phyloP scores from a whole-genome alignment of 2,329 filamentous ascomycete species.

The Lachnellula arida region DNA sequence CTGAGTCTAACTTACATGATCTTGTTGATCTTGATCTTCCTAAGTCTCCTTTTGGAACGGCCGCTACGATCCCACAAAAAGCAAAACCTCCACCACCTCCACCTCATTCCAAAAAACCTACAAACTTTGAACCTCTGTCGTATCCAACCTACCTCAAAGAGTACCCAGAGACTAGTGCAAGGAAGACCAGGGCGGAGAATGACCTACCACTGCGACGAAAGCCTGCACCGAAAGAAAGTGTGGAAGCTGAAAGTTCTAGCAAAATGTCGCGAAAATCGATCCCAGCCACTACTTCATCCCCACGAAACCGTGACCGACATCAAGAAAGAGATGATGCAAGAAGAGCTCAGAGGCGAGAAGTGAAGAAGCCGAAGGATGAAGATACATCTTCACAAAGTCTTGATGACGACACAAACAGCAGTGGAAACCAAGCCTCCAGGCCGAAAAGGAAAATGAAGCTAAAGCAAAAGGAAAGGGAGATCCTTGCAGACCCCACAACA shows the following conservation, averaged over 20 bases:
- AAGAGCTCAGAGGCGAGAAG: constrained; percentile 19
- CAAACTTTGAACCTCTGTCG: constrained; percentile 36
- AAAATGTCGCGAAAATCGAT: constrained; percentile 32
- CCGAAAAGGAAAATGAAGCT: constrained; percentile 26
- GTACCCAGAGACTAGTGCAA: constrained; percentile 31
- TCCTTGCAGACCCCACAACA: constrained; percentile 35
- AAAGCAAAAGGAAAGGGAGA: constrained; percentile 32
- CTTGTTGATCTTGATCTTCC: constrained; percentile 22
- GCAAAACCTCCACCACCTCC: constrained; percentile 29
- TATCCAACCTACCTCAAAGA: constrained; percentile 35
- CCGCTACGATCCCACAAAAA: constrained; percentile 19
- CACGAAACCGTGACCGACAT: constrained; percentile 28
- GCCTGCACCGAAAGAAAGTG: constrained; percentile 12
- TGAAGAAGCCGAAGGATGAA: constrained; percentile 18
- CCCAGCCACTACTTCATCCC: constrained; percentile 30
- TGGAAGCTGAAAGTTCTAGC: constrained; percentile 7
- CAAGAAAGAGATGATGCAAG: constrained; percentile 22
- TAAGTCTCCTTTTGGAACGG: constrained; percentile 16
- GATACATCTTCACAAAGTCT: constrained; percentile 28
- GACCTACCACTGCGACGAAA: constrained; percentile 30
- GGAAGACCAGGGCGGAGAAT: constrained; percentile 20
- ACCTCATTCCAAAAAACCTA: constrained; percentile 17
- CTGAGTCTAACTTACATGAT: constrained; percentile 23
- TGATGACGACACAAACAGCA: constrained; percentile 30
- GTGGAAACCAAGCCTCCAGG: constrained; percentile 20